phyloP scores from a whole-genome alignment of 2,329 filamentous ascomycete species.

The Aspergillus intermedius region DNA sequence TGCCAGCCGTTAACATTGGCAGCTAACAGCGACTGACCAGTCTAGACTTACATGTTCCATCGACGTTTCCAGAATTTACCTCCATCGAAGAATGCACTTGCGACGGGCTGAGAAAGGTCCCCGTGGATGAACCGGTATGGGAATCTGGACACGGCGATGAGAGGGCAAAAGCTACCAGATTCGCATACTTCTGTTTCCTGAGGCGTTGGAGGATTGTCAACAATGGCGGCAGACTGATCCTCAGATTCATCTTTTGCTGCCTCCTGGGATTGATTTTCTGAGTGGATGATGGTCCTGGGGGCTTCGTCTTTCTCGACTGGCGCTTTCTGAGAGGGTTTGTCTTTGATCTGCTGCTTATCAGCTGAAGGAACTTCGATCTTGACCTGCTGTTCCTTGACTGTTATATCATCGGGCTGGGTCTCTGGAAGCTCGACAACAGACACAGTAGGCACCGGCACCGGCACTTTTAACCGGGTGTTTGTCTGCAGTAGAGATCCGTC shows the following conservation, averaged over 20 bases:
- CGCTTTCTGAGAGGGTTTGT: not conserved
- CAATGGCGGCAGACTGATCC: no score
- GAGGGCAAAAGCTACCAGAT: constrained; percentile 32
- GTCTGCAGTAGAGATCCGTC: constrained; percentile 14
- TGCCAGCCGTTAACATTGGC: constrained; percentile 24
- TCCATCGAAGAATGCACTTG: constrained; percentile 33
- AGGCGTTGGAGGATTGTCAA: not conserved
- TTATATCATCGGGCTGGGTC: not conserved
- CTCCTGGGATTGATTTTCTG: no score
- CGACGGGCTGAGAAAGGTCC: constrained; percentile 26
- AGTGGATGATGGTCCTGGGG: not conserved
- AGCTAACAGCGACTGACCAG: not conserved
- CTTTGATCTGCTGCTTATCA: not conserved
- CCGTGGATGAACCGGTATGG: constrained; percentile 38
- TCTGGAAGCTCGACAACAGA: not conserved
- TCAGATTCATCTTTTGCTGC: no score
- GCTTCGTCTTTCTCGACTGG: not conserved
- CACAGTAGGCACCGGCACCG: not conserved
- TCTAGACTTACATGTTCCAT: constrained; percentile 68
- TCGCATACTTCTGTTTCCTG: constrained; percentile 2
- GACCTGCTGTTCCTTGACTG: no score
- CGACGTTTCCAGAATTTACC: constrained; percentile 46
- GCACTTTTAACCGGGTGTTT: constrained; percentile 14
- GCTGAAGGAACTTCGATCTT: no score
- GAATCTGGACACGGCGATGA: constrained; percentile 33